Conservation (phyloP, 164 flowering plant genomes). For the Brasenia schreberi region DNA sequence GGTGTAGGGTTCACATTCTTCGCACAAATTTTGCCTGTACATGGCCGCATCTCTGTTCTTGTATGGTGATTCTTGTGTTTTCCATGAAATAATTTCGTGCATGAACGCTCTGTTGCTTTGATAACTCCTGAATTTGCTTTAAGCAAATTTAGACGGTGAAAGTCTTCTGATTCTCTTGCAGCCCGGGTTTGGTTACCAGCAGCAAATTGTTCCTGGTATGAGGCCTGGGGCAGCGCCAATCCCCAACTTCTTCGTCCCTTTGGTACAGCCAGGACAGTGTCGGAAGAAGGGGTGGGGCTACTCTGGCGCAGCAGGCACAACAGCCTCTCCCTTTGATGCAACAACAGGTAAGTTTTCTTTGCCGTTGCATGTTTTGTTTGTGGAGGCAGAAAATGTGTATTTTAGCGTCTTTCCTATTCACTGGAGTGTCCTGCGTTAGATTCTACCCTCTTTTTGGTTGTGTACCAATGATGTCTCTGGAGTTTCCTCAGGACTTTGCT, state of each 20-base stretch:
- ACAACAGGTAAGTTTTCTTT: conserved; percentile 39
- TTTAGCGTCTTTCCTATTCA: too few relatives aligned
- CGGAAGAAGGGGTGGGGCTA: conserved; percentile 58
- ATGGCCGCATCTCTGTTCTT: too few relatives aligned
- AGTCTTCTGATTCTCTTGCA: conserved; percentile 5
- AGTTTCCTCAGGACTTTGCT: neutral
- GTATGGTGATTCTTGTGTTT: too few relatives aligned
- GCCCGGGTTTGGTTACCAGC: conserved; percentile 83
- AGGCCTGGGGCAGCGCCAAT: conserved; percentile 67
- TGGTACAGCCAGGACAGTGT: conserved; percentile 58
- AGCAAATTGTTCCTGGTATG: conserved; percentile 78
- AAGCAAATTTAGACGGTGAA: too few relatives aligned
- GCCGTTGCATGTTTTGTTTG: neutral
- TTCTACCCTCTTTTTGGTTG: neutral
- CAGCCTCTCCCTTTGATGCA: conserved; percentile 63
- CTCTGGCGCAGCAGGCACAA: conserved; percentile 46
- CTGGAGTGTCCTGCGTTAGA: too few relatives aligned
- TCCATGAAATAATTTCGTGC: too few relatives aligned
- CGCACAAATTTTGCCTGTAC: too few relatives aligned
- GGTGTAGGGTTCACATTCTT: too few relatives aligned
- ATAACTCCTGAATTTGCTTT: too few relatives aligned
- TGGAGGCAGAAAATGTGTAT: neutral
- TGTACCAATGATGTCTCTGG: neutral
- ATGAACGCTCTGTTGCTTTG: too few relatives aligned
- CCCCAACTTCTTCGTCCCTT: conserved; percentile 57